Evolutionary conservation across 192 early-diverging fungal species (phyloP).

Genomic region (Kickxella alabastrina): DNA sequence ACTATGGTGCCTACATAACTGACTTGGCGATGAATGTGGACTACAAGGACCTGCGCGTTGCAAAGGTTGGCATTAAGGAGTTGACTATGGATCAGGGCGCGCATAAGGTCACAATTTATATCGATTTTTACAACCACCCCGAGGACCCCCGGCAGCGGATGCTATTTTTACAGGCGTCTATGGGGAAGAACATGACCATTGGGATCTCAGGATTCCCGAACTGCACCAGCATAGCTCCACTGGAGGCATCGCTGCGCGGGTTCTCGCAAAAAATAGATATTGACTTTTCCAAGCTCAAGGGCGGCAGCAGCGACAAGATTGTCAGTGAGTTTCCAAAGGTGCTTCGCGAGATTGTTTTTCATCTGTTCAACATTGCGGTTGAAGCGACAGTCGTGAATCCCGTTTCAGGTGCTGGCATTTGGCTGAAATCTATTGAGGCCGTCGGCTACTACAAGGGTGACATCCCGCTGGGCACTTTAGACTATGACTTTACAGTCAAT

Average conservation of each 20-base stretch:
- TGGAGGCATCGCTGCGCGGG: conserved; percentile 30
- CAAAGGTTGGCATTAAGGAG: conserved; percentile 21
- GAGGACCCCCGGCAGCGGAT: conserved; percentile 30
- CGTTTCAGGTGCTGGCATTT: conserved; percentile 35
- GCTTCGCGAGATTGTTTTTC: conserved; percentile 33
- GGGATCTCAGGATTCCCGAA: conserved; percentile 33
- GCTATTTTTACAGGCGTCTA: conserved; percentile 34
- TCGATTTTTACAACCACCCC: conserved; percentile 39
- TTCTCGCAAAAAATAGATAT: conserved; percentile 22
- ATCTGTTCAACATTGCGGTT: conserved; percentile 26
- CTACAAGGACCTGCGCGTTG: conserved; percentile 33
- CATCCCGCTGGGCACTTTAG: conserved; percentile 29
- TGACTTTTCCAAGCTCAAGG: conserved; percentile 18
- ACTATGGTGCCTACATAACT: conserved; percentile 35
- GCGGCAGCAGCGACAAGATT: background rate
- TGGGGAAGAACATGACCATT: conserved; percentile 20
- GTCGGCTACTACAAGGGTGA: conserved; percentile 27
- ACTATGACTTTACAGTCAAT: conserved; percentile 27
- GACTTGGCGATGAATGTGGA: conserved; percentile 26
- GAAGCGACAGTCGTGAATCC: conserved; percentile 44
- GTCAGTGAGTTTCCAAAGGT: background rate
- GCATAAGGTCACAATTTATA: conserved; percentile 12
- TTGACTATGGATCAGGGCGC: conserved; percentile 15
- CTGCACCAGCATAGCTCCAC: conserved; percentile 33
- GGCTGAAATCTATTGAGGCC: conserved; percentile 38